phyloP scores from a whole-genome alignment of 768 basidiomycete genomes.

The Lactifluus piperatus region DNA sequence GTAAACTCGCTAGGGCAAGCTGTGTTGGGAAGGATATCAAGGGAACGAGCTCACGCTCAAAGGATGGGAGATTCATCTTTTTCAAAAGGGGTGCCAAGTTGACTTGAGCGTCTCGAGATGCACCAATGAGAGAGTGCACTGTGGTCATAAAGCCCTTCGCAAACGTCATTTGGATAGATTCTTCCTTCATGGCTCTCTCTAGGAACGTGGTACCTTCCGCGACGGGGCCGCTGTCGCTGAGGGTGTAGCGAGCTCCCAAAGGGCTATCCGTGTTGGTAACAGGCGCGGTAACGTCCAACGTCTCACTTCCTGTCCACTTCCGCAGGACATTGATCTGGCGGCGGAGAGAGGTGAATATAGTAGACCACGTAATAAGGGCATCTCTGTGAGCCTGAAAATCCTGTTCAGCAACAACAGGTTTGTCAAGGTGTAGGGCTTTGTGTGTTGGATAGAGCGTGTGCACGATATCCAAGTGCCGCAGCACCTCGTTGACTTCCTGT shows the following conservation, averaged over 20 bases:
- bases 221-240: constrained; percentile 34
- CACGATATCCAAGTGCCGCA: constrained; percentile 71
- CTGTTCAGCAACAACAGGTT: constrained; percentile 54
- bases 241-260: constrained; percentile 24
- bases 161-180: constrained; percentile 90
- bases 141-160: constrained; percentile 84
- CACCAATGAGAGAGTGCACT: constrained; percentile 77
- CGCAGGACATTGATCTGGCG: constrained; percentile 73
- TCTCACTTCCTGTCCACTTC: constrained; percentile 91
- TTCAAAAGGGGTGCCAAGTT: constrained; percentile 66
- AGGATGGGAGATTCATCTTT: constrained; percentile 86
- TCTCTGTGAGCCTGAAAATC: constrained; percentile 78
- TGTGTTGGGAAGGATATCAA: constrained; percentile 96
- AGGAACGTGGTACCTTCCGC: constrained; percentile 80
- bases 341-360: constrained; percentile 77
- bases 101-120: constrained; percentile 81
- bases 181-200: constrained; percentile 90
- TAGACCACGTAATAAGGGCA: constrained; percentile 87
- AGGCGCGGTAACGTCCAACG: constrained; percentile 79
- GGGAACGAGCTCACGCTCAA: constrained; percentile 81
- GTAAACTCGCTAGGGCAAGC: constrained; percentile 85
- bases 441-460: constrained; percentile 83
- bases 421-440: constrained; percentile 72
- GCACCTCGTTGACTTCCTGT: constrained; percentile 51
- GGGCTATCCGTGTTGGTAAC: constrained; percentile 56